Evolutionary conservation across 1,284 basidiomycete genomes (phyloP), one percentile per base, ranked within the genome.

Genomic region (Earliella scabrosa): DNA sequence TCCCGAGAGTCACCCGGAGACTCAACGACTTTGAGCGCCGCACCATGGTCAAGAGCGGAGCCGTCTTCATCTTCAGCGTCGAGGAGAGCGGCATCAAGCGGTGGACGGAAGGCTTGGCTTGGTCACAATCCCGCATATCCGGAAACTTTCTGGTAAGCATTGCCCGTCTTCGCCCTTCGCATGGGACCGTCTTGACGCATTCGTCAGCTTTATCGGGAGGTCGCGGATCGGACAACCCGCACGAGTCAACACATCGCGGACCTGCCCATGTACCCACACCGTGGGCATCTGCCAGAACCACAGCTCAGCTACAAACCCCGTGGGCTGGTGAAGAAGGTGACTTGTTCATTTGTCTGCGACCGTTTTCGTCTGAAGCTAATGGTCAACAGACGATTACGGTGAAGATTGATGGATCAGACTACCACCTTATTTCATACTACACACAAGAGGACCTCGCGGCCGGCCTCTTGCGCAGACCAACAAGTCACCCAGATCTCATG

Each of bases 61-160:
- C 88, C 10, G 83, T 93, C 26, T 93, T 92, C 68, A 87, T 93
- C 45, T 93, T 92, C 73, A 86, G 83, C 65, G 90, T 92, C 67
- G 83, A 88, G 61, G 89, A 92, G 66, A 90, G 89, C 59, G 88
- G 87, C 21, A 93, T 93, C 71, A 92, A 90, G 69, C 80, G 91
- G 20, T 93, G 91, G 91, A 93, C 91, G 68, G 90, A 93, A 69
- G 89, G 90, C 24, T 73, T 90, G 35, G 76, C 88, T 23, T 93
- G 90, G 90, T 90, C 88, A 18, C 90, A 90, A 0, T 92, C 89
- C 48, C 80, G 91, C 1, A 93, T 93, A 56, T 83, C 90, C 23
- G 87, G 86, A 60, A 93, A 93, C 73, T 93, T 92, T 69, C 75
- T 93, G 63, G 88, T 90, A 64, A 60, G 82, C 68, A n/a, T 31